Percentiles rank a stretch among this genome's conserved stretches.
Conservation (phyloP, 192 early-diverging fungal genomes). For the Linnemannia elongata region DNA sequence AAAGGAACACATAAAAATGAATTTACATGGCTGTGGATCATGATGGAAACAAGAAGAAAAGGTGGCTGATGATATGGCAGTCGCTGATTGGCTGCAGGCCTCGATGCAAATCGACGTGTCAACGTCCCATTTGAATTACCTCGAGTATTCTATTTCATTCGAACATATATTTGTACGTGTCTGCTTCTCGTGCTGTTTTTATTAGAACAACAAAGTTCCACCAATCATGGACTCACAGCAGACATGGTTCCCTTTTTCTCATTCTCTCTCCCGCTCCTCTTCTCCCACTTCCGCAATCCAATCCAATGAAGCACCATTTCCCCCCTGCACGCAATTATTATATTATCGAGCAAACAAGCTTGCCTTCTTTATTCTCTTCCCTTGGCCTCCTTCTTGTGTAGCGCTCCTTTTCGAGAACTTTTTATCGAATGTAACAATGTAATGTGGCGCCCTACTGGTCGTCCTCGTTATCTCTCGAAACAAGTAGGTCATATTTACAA, state of each 20-base stretch:
- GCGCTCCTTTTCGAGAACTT: neutral
- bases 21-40: neutral
- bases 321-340: neutral
- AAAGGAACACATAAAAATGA: too few relatives aligned
- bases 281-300: neutral
- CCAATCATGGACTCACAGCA: slow-evolving; percentile 10
- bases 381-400: neutral
- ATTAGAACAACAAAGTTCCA: neutral
- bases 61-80: slow-evolving; percentile 23
- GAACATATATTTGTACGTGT: neutral
- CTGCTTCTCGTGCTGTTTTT: neutral
- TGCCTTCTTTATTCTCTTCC: neutral
- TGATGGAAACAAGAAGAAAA: neutral
- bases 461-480: neutral
- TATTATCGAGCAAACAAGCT: neutral
- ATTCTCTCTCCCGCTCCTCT: neutral
- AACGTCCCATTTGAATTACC: neutral
- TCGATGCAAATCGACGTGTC: neutral
- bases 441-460: neutral
- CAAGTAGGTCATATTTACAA: neutral
- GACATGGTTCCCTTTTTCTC: neutral
- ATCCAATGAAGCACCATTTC: neutral
- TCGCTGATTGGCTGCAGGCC: slow-evolving; percentile 25
- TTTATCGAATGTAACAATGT: neutral
- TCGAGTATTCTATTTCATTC: neutral